Percentiles rank a stretch among this genome's conserved stretches.
phyloP scores from a whole-genome alignment of 345 rosid species.

The Pelargonium nanum region DNA sequence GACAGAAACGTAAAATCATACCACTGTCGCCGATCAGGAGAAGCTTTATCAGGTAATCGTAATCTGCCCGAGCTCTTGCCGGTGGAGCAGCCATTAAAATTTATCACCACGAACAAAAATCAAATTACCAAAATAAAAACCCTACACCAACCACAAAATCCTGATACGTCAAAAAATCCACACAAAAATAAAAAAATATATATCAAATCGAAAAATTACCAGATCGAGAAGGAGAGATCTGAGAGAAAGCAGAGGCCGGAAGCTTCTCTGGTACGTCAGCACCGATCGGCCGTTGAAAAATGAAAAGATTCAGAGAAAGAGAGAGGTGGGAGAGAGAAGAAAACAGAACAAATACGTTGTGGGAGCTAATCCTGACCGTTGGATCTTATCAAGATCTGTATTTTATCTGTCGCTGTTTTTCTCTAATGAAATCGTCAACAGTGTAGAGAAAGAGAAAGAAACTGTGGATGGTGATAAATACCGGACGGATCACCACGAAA shows the following conservation, averaged over 20 bases:
- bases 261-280: slow-evolving; percentile 27
- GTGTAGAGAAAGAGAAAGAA: not conserved
- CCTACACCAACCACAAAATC: not conserved
- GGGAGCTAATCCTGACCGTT: not conserved
- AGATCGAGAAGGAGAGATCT: slow-evolving; percentile 28
- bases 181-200: not conserved
- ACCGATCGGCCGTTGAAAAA: slow-evolving; percentile 41
- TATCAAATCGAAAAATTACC: slow-evolving; percentile 19
- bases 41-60: slow-evolving; percentile 63
- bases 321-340: not conserved
- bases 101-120: not conserved
- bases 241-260: slow-evolving; percentile 15
- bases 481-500: not conserved
- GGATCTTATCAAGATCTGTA: not conserved
- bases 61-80: slow-evolving; percentile 75
- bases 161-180: not conserved
- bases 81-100: slow-evolving; percentile 59
- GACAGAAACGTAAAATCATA: slow-evolving; percentile 13
- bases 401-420: not conserved
- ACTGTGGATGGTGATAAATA: not conserved
- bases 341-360: not conserved
- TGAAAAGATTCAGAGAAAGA: not conserved
- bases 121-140: not conserved
- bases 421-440: not conserved
- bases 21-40: slow-evolving; percentile 74